Evolutionary conservation across 768 basidiomycete genomes (phyloP), one percentile per base, ranked within the genome.

Genomic region (Suillus americanus): DNA sequence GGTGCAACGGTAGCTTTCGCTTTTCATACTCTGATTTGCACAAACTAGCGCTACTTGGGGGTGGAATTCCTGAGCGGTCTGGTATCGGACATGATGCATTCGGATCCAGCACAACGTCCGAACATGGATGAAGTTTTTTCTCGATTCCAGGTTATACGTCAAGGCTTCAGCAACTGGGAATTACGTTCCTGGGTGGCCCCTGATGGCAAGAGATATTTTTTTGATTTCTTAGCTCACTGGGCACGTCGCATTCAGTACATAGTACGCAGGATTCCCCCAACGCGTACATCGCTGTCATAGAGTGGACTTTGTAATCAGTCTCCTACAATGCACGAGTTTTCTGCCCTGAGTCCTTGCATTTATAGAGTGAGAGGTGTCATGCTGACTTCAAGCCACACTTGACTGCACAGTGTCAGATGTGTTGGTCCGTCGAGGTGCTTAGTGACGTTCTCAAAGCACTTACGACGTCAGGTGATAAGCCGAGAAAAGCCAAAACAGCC

Each of bases 81-180:
- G 1, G 66, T 79, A 5, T 57, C 62, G 3, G 76, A 73, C 14
- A 80, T 82, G 80, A 68, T 73, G 0, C 70, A 73, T n/a, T 68
- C 70, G 2, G 74, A 79, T 53, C 78, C 78, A 0, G 20, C 59
- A 0, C 69, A 77, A 51, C 72, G 79, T 12, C 79, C 79, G 0
- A 68, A 54, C 2, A 73, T 75, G 54, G 68, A 70, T 18, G 66
- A 72, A n/a, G 75, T 75, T 0, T 62, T 74, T 5, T 6, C 57
- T 3, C 70, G 66, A 5, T 76, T 76, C 30, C 65, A 68, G 3
- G 18, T 14, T 6, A 64, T 74, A 8, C 53, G 50, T 2, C 38
- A 59, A 20, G 41, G 62, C 1, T 38, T 72, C 5, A 63, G 69
- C n/a, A n/a, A 14, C 1, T 55, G 61, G 48, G 72, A 65, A 20